Evolutionary conservation across 192 early-diverging fungal species (phyloP), one percentile per base, ranked within the genome.

Genomic region (Backusella tuberculispora): DNA sequence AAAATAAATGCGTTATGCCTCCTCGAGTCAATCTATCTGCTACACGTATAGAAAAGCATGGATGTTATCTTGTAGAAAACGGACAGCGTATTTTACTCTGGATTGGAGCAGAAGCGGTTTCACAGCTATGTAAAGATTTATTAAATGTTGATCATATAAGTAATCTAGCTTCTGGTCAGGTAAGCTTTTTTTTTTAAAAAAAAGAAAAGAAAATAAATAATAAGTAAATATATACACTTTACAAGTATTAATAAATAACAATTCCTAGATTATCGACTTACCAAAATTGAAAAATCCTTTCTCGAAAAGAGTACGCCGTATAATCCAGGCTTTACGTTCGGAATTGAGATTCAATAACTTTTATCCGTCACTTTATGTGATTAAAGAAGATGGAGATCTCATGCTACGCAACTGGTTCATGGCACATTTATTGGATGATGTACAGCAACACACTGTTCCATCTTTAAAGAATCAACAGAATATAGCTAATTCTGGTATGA

Each of bases 371-470:
- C 77, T 92, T 17, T 90, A 89, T 74, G 80, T 96, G 29, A 87
- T 93, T 60, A 92, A 91, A 81, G 94, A 96, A 76, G 94, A 96
- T 73, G 90, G 90, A 38, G 92, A 95, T 63, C 86, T 86, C 15
- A 71, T 73, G n/a, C 48, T 94, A 42, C 83, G 92, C 1, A 85
- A 87, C 83, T 80, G 82, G 88, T 91, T 95, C 79, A 75, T 91
- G 76, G 83, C 88, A 70, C 90, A 92, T 72, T 79, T 96, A 73
- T 78, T 95, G 8, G 93, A 95, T 80, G 94, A 96, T 71, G 38
- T 8, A 40, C 45, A 47, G 13, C 68, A 69, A 1, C 14, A 89
- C 92, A 66, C 89, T 89, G 42, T 90, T 93, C 40, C 85, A 85
- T 50, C 85, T 87, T 2, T 85, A 88, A 80, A 91, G 89, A 47